phyloP scores from a whole-genome alignment of 768 basidiomycete genomes.

The Collybia nuda region DNA sequence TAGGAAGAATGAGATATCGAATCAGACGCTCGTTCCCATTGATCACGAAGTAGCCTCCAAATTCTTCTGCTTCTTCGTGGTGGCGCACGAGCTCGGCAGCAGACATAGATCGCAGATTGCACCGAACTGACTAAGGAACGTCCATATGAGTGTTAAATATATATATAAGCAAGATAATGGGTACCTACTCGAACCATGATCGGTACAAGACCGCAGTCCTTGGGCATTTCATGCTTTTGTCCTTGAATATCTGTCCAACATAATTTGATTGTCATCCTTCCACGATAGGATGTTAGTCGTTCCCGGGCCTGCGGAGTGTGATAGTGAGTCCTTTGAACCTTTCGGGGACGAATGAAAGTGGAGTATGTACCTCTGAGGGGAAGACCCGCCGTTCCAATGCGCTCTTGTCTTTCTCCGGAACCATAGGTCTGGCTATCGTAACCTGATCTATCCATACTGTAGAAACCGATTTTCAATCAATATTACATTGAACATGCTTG shows the following conservation, averaged over 20 bases:
- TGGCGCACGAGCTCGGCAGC: slow-evolving; percentile 84
- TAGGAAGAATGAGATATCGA: slow-evolving; percentile 94
- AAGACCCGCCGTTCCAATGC: slow-evolving; percentile 78
- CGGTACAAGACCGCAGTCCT: slow-evolving; percentile 91
- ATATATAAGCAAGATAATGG: background rate
- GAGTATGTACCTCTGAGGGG: slow-evolving; percentile 78
- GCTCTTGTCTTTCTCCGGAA: slow-evolving; percentile 77
- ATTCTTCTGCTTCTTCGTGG: slow-evolving; percentile 97
- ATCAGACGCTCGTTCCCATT: slow-evolving; percentile 99
- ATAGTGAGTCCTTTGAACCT: background rate
- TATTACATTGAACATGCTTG: background rate
- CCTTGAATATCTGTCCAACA: slow-evolving; percentile 79
- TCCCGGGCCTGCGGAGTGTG: slow-evolving; percentile 73
- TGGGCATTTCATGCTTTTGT: slow-evolving; percentile 66
- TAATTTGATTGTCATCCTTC: slow-evolving; percentile 83
- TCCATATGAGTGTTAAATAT: background rate
- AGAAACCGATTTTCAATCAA: background rate
- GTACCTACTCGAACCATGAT: slow-evolving; percentile 92
- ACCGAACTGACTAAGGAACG: slow-evolving; percentile 72
- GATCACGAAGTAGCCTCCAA: slow-evolving; percentile 97
- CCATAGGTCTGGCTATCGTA: slow-evolving; percentile 81
- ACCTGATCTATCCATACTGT: slow-evolving; percentile 93
- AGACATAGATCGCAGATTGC: slow-evolving; percentile 85
- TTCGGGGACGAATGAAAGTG: background rate
- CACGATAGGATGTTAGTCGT: slow-evolving; percentile 88